phyloP scores from a whole-genome alignment of 2,329 filamentous ascomycete species.

The Fusarium sp. region DNA sequence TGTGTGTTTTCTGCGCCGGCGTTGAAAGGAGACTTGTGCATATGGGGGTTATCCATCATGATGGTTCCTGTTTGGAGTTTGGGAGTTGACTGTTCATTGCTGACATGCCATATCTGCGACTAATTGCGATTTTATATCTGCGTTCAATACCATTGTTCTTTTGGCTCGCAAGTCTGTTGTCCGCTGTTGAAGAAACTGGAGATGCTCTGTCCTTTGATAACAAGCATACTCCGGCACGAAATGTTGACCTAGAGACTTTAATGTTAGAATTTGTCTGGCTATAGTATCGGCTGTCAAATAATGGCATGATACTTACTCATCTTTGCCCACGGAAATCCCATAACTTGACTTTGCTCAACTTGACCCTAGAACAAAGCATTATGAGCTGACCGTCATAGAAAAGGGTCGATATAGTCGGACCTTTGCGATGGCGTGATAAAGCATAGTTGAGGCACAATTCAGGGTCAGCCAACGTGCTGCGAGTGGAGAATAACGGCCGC shows the following conservation, averaged over 20 bases:
- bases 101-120: slow-evolving; percentile 4
- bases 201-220: too few relatives aligned
- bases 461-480: slow-evolving; percentile 6
- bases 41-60: neutral
- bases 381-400: neutral
- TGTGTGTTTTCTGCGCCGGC: slow-evolving; percentile 19
- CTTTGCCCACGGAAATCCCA: neutral
- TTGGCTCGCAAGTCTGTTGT: neutral
- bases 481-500: slow-evolving; percentile 33
- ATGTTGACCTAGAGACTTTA: too few relatives aligned
- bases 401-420: neutral
- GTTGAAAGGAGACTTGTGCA: slow-evolving; percentile 12
- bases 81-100: neutral
- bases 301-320: too few relatives aligned
- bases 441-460: slow-evolving; percentile 31
- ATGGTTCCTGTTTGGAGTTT: slow-evolving; percentile 21
- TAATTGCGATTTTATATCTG: slow-evolving; percentile 8
- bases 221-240: too few relatives aligned
- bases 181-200: too few relatives aligned
- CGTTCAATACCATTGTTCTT: slow-evolving; percentile 16
- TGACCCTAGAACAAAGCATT: too few relatives aligned
- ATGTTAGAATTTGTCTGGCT: too few relatives aligned
- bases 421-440: slow-evolving; percentile 38
- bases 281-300: too few relatives aligned
- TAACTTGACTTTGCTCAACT: too few relatives aligned